phyloP scores from a whole-genome alignment of 176 grass and related monocot genomes.

The Zizania latifolia region DNA sequence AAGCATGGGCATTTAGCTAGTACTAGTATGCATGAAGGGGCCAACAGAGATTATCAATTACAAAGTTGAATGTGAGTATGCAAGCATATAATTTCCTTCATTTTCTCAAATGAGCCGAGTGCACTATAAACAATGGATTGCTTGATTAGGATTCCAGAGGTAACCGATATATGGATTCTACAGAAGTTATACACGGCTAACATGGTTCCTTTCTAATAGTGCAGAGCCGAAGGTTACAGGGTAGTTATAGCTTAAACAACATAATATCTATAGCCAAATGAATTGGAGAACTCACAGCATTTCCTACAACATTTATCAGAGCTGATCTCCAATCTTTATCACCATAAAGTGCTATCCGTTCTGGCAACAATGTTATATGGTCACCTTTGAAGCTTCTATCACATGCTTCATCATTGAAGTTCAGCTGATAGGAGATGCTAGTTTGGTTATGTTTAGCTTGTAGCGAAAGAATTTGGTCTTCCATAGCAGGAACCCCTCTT shows the following conservation, averaged over 20 bases:
- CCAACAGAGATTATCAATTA: background rate
- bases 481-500: constrained; percentile 25
- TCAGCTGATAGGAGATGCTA: constrained; percentile 68
- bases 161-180: background rate
- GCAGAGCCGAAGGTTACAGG: background rate
- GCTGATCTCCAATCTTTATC: constrained; percentile 68
- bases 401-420: constrained; percentile 12
- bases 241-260: constrained; percentile 5
- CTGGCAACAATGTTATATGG: constrained; percentile 57
- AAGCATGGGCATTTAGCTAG: too few species aligned
- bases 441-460: constrained; percentile 72
- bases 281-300: constrained; percentile 51
- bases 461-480: constrained; percentile 55
- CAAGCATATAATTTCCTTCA: background rate
- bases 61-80: background rate
- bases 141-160: background rate
- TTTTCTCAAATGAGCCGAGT: background rate
- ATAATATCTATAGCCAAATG: constrained; percentile 17
- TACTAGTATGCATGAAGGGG: background rate
- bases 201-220: background rate
- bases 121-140: background rate
- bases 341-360: constrained; percentile 79
- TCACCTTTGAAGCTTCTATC: constrained; percentile 22
- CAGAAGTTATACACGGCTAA: background rate
- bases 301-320: constrained; percentile 47